Evolutionary conservation across 257 asterid species (phyloP), one percentile per base, ranked within the genome.

Genomic region (Solanum ossicruentum): DNA sequence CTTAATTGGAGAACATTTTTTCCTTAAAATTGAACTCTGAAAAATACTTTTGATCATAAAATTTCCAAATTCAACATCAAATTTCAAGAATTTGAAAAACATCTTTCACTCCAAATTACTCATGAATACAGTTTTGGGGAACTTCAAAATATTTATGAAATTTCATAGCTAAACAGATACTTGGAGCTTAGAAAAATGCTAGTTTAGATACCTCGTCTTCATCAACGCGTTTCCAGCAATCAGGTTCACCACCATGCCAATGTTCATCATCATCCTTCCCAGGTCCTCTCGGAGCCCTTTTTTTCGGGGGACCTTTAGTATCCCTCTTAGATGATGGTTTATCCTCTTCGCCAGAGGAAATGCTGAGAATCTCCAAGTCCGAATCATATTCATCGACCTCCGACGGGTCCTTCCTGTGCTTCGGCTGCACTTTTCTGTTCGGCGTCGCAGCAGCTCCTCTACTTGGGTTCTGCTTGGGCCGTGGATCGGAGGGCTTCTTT

Each of bases 351-450:
- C 99, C 98, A 2, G 99, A 96, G 6, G 99, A 96, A 87, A 36
- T 96, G 90, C 99, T 96, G 86, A 96, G 92, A 97, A 96, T 84
- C 90, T 96, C 99, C 36, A 96, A 97, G 85, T 96, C 99, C 66
- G 99, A 96, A 87, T 96, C 99, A 28, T 96, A 98, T 23, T 77
- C 82, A 79, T 95, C 47, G 47, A 43, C 98, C 57, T 94, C 98
- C 20, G 93, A 97, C 85, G 88, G 67, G 65, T 69, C 83, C 89
- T 36, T 36, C 41, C 41, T 36, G 41, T 36, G 41, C 41, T 36
- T 36, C 41, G 41, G 41, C 5, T 36, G 5, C 41, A 36, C 57
- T 87, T 89, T 89, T 57, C 61, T 41, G 18, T 85, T 85, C 84
- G 84, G 85, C 82, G 70, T 87, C 63, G 79, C 81, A 36, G 36